Base-by-base conservation (phyloP, 371 early-diverging fungal species). In the Vittaforma corneae region DNA sequence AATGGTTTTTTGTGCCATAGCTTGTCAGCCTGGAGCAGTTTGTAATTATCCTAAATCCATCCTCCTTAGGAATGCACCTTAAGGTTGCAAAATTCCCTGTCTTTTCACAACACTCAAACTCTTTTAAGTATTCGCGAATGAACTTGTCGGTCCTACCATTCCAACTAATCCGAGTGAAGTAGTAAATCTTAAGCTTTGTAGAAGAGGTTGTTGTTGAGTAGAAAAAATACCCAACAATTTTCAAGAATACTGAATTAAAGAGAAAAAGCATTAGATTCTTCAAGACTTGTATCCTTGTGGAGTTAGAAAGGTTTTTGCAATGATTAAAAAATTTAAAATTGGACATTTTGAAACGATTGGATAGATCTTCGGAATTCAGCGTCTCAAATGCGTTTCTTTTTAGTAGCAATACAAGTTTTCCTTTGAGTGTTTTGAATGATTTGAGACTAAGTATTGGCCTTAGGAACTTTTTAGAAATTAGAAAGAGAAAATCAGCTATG, bases 401-500 rank as follows among this genome's bases (percentile, higher is more conserved):
- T 40, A 75, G n/a, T 0, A 75, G 34, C 0, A 71, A 24, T 30
- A 44, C 45, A 22, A 75, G 5, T 35, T 68, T 75, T 42, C 65
- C 47, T 54, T 75, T 75, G 6, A 71, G 44, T 46, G 72, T 69
- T 47, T 48, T 58, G 46, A 75, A 75, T 28, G 56, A 53, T 16
- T 66, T 32, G 42, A 24, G 60, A 44, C 42, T 38, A 47, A 75
- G 62, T 37, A 64, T 47, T 28, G 37, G 20, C 30, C 22, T 37
- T 18, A 75, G 45, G 14, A 58, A 35, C 33, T 72, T 75, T 38
- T 72, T 75, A 16, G 69, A 61, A 26, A 75, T 56, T 26, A 63
- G 34, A 48, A 75, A 75, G 22, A 75, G 50, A 40, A 75, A 75
- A 57, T 72, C 56, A 28, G 65, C 53, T 32, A 71, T 44, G 20